Evolutionary conservation across 2,329 filamentous ascomycete genomes (phyloP).

Genomic region (Verticillium alfalfae): DNA sequence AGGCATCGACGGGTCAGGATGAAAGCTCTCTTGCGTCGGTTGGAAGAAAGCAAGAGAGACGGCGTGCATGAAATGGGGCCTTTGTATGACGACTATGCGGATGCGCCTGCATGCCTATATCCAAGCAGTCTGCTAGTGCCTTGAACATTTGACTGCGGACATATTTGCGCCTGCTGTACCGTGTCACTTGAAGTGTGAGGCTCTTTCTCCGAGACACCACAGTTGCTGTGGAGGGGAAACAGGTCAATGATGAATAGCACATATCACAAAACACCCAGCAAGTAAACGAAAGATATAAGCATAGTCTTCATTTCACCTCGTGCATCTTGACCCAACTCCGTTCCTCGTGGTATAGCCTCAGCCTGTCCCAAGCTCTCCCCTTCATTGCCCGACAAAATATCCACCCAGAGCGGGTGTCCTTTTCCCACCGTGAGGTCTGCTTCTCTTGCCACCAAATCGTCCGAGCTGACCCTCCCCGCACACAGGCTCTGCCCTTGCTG

Average conservation of each 20-base stretch:
- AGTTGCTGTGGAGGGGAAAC: no score
- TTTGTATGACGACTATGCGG: not conserved
- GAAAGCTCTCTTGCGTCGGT: no score
- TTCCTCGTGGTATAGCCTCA: not conserved
- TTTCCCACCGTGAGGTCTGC: not conserved
- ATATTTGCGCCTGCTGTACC: no score
- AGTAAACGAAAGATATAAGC: not conserved
- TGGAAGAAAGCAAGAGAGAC: not conserved
- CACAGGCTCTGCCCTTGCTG: not conserved
- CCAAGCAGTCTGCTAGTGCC: not conserved
- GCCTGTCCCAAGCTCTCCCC: not conserved
- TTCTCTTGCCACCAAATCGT: not conserved
- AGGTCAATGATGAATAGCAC: no score
- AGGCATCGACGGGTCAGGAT: not conserved
- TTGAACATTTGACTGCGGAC: not conserved
- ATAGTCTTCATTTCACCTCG: not conserved
- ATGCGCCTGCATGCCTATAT: not conserved
- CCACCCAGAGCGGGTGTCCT: not conserved
- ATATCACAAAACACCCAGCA: not conserved
- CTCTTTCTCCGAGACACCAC: no score
- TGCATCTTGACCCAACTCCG: not conserved
- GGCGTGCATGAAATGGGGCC: no score
- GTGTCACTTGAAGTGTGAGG: no score
- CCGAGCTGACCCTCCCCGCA: not conserved
- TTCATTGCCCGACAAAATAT: not conserved